Base-by-base conservation (phyloP, 78 protist genomes). In the Mantamonas sphyraenae region DNA sequence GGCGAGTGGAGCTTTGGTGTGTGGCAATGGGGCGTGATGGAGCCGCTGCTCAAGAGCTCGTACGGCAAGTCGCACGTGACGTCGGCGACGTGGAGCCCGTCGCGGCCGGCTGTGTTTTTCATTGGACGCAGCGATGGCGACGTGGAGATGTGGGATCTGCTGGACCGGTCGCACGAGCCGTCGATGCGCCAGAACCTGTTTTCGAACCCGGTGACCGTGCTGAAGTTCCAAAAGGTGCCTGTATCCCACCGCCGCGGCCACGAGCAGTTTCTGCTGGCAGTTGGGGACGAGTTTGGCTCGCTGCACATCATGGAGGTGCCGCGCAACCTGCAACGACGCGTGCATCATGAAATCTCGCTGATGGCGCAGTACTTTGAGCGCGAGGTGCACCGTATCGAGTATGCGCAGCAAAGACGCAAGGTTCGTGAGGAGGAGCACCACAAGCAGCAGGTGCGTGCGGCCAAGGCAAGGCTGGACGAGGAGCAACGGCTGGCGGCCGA, bases 121-220 rank as follows among this genome's bases (percentile, higher is more conserved):
- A 2, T 56, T 34, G 63, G 30, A 7, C 2, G 16, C 8, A 28
- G 2, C 17, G 74, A 68, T 60, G 74, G 74, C 28, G 1, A 57
- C 47, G 40, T 64, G 39, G 72, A 73, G 26, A 28, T 73, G 37
- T 73, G 79, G 79, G 79, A 73, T 66, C 66, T 73, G 37, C 2
- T 33, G 26, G 79, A 73, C 45, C 71, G 79, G 22, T 56, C 79
- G 35, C 79, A 73, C 66, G 79, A 73, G 58, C 64, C 79, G 12
- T 64, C 58, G 19, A 17, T 64, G 39, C 1, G 37, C 5, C 19
- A 34, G n/a, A 12, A 0, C 17, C 35, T 55, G 33, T 20, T 20
- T 1, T 8, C 20, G 20, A 10, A 22, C 43, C n/a, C 64, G 42
- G 4, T 59, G 10, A 59, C 64, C 30, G 7, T 39, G 24, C 39